These are phyloP conservation scores for Xylaria sp. DNA, from an alignment of 2,329 filamentous ascomycete genomes.

Conservation along the genomic window DNA sequence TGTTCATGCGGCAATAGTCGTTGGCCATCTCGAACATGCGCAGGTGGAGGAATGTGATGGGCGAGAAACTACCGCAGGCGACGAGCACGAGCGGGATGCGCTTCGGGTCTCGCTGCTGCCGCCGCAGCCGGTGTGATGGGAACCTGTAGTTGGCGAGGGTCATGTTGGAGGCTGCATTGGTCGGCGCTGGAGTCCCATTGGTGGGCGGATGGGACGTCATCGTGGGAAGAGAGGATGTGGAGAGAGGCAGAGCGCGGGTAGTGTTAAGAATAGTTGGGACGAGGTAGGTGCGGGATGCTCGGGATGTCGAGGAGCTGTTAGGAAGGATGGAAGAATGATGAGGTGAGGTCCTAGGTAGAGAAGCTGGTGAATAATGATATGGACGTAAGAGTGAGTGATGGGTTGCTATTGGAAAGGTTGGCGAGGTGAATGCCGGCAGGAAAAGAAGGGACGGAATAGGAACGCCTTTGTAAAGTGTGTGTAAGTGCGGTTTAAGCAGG, in stretches of 20 bases:
- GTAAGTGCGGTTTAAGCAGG: no score
- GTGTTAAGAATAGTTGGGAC: neutral
- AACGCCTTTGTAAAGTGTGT: no score
- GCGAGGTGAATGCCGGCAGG: no score
- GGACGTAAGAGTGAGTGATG: no score
- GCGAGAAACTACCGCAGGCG: conserved; percentile 67
- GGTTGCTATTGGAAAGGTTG: no score
- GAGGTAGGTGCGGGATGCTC: neutral
- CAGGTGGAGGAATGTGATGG: conserved; percentile 69
- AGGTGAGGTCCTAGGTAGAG: no score
- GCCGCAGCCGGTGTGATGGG: conserved; percentile 54
- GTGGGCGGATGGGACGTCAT: conserved; percentile 19
- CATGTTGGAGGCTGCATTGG: conserved; percentile 26
- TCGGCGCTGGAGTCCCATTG: conserved; percentile 9
- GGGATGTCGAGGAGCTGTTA: neutral
- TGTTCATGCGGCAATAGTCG: conserved; percentile 71
- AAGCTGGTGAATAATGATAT: no score
- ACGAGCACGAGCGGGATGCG: conserved; percentile 62
- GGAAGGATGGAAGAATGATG: no score
- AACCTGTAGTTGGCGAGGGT: conserved; percentile 49
- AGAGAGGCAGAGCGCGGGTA: neutral
- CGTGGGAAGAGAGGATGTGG: neutral
- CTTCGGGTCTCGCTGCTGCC: conserved; percentile 47
- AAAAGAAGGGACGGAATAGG: no score
- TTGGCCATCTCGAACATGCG: conserved; percentile 78